Evolutionary conservation across 176 grass and related monocot genomes (phyloP), one percentile per base, ranked within the genome.

Genomic region (Canna indica): DNA sequence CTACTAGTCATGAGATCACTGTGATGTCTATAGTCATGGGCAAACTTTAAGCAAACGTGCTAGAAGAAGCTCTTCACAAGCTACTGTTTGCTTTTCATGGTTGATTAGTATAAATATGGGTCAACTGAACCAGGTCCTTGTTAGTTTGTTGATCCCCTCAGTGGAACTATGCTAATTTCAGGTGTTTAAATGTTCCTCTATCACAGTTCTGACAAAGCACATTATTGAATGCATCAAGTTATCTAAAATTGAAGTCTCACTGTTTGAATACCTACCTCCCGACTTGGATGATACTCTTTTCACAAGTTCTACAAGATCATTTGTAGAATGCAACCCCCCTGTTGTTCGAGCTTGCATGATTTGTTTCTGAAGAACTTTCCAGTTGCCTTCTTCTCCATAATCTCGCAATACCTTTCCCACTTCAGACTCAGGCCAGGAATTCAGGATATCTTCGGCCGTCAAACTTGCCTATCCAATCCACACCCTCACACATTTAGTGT

Each of bases 361-460:
- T 73, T 87, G 77, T 54, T 85, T 90, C 68, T 92, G 89, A 85
- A 92, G 75, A 32, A 72, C 82, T 26, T 82, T 71, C 86, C 93
- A 97, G 63, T 97, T 97, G 72, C 79, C 87, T 85, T 97, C 93
- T 65, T 92, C 93, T 62, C 93, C 84, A 73, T 87, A 97, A 56
- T 97, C 93, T 85, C 84, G 80, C 38, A 92, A 62, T 76, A 92
- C 82, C 68, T 70, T 86, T n/a, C 86, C 86, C 73, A 97, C 71
- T 83, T 97, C 94, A 77, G 73, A 60, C 62, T 92, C 94, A 29
- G 86, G 86, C 89, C 89, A 97, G 66, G 81, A 83, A 83, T 93
- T 92, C 79, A 97, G 83, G 73, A 93, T 90, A 75, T 97, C 88
- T 58, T 87, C 88, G 47, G 93, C 88, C 75, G 57, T 92, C 81